Base-by-base conservation (phyloP, 495 filamentous ascomycete genomes). In the Aspergillus affinis region DNA sequence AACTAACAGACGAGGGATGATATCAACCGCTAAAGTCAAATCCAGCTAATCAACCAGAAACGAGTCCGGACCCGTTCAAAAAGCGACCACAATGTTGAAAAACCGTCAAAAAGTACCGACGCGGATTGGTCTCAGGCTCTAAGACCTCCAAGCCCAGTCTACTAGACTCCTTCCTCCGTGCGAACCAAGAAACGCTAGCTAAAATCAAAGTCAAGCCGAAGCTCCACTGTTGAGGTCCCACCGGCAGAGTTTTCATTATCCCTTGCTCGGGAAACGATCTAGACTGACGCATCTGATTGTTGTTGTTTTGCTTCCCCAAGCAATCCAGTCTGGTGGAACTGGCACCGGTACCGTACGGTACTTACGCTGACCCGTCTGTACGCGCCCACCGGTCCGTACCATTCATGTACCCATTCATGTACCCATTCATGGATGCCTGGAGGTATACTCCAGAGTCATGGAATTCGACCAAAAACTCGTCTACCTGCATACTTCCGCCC, bases 201-300 rank as follows among this genome's bases (percentile, higher is more conserved):
- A 48, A 48, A 50, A 17, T 29, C 55, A 48, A 57, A 50, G 26
- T 50, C 55, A 57, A 57, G 29, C 15, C 18, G 27, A 29, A 19
- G 46, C 51, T 52, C 52, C 61, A 54, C 57, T 23, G 15, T 23
- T 21, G 18, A 54, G 59, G 36, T 49, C 56, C 59, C 63, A 62
- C 63, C 52, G 60, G 18, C 63, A 65, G 63, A 65, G 53, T 65
- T 65, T 65, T 65, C 63, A 61, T 19, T 30, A 19, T 15, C 59
- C 63, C 63, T 65, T 65, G 59, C 63, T 59, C 55, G 48, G 23
- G 49, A 57, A 61, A 50, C 21, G 58, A 60, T 60, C 58, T 50
- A 26, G 58, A 55, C 27, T n/a, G n/a, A 18, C 45, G 32, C 45
- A 19, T 13, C 8, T 54, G 52, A 21, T 44, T 32, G 52, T 45